Base-by-base conservation (phyloP, 23 red algal species). In the Chondrus crispus region DNA sequence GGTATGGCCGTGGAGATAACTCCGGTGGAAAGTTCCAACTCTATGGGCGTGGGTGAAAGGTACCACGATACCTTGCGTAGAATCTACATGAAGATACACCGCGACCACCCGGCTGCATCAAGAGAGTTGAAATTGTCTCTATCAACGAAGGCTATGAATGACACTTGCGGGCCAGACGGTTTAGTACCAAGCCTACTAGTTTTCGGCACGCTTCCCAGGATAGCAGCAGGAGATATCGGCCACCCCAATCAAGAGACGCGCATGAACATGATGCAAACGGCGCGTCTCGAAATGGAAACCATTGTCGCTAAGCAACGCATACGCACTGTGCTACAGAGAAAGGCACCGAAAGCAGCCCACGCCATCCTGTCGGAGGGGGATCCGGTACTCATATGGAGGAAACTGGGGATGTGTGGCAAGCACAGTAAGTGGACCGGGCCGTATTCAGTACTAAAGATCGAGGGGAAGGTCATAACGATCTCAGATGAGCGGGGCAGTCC, bases 151-250 rank as follows among this genome's bases (percentile, higher is more conserved):
- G 54, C 55, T 35, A 87, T 87, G 7, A 87, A 87, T 35, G 58
- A 87, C 38, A 87, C 57, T 4, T 19, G 20, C 58, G 82, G 82
- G n/a, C 82, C 63, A 5, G 40, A 72, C 22, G 82, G 82, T 14
- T 58, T 87, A 32, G 55, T 72, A 13, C 82, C 82, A 33, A 36
- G 24, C 19, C 63, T 71, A n/a, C 71, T 87, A 64, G 57, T 87
- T 70, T 72, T 87, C 71, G 82, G 82, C 5, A 24, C 29, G 22
- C 28, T 87, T 32, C 62, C 82, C 4, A 46, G 29, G 40, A n/a
- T 66, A 13, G 58, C 50, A 16, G 50, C 38, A 3, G 33, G 26
- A 41, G 22, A 4, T 12, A 46, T 39, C 3, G 58, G 42, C 19
- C 32, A 72, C 18, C 54, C 63, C 19, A 58, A 46, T 68, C 47